Conservation (phyloP, 371 early-diverging fungal genomes). For the Funneliformis caledonium region DNA sequence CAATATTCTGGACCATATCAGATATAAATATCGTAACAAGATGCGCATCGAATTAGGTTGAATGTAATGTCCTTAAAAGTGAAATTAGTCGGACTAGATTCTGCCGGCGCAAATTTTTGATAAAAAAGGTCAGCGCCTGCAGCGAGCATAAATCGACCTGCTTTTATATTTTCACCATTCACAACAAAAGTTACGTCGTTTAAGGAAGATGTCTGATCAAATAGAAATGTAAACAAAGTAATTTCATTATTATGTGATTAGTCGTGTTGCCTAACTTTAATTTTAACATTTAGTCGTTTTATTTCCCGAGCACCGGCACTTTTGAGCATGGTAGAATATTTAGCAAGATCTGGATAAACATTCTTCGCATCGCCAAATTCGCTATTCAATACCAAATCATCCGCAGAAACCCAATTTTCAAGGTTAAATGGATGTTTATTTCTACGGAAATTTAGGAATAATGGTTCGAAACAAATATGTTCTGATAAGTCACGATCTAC, state of each 20-base stretch:
- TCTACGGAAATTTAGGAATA: constrained; percentile 18
- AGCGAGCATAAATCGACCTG: constrained; percentile 9
- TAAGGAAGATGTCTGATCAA: background rate
- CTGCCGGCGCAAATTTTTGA: background rate
- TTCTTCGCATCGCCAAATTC: background rate
- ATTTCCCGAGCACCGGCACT: constrained; percentile 2
- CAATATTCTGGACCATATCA: constrained; percentile 22
- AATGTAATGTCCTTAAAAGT: background rate
- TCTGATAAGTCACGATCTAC: background rate
- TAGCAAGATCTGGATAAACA: background rate
- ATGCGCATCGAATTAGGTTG: background rate
- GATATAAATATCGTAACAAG: constrained; percentile 12
- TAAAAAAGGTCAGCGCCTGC: constrained; percentile 7
- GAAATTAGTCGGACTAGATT: background rate
- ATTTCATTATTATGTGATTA: background rate
- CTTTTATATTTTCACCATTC: background rate
- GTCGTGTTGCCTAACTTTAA: background rate
- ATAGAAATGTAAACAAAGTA: background rate
- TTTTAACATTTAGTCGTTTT: constrained; percentile 6
- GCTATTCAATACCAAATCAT: background rate
- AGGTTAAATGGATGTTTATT: constrained; percentile 15
- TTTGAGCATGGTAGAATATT: background rate
- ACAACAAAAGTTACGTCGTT: constrained; percentile 19
- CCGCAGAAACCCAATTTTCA: constrained; percentile 6
- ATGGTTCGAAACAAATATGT: background rate